Evolutionary conservation across 352 stramenopile species (phyloP).

Genomic region (Phytophthora pini): DNA sequence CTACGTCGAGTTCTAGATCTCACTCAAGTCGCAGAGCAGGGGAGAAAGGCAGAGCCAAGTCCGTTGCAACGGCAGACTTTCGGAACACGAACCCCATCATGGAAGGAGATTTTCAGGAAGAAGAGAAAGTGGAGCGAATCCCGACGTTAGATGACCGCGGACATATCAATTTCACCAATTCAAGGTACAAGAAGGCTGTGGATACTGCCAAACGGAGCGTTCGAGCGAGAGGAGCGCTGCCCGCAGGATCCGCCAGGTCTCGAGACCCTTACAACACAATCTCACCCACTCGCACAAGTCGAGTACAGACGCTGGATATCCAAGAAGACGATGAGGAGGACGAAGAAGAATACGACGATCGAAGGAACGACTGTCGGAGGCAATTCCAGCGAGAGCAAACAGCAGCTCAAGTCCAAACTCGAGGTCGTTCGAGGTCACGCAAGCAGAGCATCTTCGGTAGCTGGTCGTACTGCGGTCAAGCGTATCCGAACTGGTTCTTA

Average conservation of each 20-base stretch:
- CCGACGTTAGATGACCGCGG: conserved; percentile 33
- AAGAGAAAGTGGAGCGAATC: conserved; percentile 7
- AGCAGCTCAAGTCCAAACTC: conserved; percentile 13
- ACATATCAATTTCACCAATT: conserved; percentile 36
- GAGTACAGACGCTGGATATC: conserved; percentile 25
- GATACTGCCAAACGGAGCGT: conserved; percentile 25
- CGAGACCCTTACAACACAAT: conserved; percentile 22
- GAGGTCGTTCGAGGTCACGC: conserved; percentile 30
- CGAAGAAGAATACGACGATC: conserved; percentile 11
- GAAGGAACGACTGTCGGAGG: conserved; percentile 15
- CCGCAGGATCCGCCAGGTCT: conserved; percentile 24
- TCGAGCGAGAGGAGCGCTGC: conserved; percentile 27
- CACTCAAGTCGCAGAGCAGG: conserved; percentile 10
- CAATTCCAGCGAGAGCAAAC: conserved; percentile 24
- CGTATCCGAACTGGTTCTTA: conserved; percentile 47
- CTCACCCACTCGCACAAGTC: conserved; percentile 24
- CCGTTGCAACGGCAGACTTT: conserved; percentile 25
- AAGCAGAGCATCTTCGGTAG: conserved; percentile 50
- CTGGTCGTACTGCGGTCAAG: conserved; percentile 47
- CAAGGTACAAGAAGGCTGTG: conserved; percentile 30
- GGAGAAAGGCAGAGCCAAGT: conserved; percentile 9
- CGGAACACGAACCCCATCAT: conserved; percentile 23
- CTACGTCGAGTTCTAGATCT: conserved; percentile 14
- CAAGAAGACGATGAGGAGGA: conserved; percentile 25
- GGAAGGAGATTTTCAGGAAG: conserved; percentile 14